Evolutionary conservation across 805 yeast genomes (phyloP), one percentile per base, ranked within the genome.

Genomic region (Scheffersomyces lignosus): DNA sequence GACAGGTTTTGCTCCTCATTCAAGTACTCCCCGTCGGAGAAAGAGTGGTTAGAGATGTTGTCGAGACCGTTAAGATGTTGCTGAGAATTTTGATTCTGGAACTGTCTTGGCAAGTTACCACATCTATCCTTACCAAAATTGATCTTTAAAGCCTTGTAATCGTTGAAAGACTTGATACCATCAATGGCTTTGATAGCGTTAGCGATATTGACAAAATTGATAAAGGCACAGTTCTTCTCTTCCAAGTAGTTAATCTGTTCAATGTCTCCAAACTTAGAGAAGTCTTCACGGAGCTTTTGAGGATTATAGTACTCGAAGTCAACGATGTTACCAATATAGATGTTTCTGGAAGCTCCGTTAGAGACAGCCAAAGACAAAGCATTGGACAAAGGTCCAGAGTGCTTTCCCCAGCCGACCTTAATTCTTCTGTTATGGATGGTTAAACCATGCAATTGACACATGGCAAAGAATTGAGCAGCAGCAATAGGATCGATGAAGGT

Each of bases 401-500:
- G 96, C 62, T 88, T 90, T 31, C 98, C 99, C 98, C 99, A 91
- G 15, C 97, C 96, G 38, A 91, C 89, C 59, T 87, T 87, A 48
- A 91, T 83, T 52, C 90, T 77, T 52, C 95, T 76, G 58, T 83
- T 83, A 56, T 87, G 95, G 42, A 91, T 84, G 14, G 89, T 78
- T 42, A 91, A 70, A 1, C 96, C 96, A 55, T 89, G 95, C 45
- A 89, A 70, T 54, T 88, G 89, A 47, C 95, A 83, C 86, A 87
- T 82, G 6, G 97, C 97, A 62, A 83, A 91, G 59, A 91, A 91
- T 63, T 91, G 98, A 1, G 96, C 96, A 1, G 98, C 98, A 2
- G 97, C 96, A 36, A 91, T 85, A 18, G 98, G 96, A 57, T 93
- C 98, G 47, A 91, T 83, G 58, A 93, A 91, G 10, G 98, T 91